These are phyloP conservation scores for Calonectria naviculata DNA, from an alignment of 2,329 filamentous ascomycete genomes.

Conservation along the genomic window DNA sequence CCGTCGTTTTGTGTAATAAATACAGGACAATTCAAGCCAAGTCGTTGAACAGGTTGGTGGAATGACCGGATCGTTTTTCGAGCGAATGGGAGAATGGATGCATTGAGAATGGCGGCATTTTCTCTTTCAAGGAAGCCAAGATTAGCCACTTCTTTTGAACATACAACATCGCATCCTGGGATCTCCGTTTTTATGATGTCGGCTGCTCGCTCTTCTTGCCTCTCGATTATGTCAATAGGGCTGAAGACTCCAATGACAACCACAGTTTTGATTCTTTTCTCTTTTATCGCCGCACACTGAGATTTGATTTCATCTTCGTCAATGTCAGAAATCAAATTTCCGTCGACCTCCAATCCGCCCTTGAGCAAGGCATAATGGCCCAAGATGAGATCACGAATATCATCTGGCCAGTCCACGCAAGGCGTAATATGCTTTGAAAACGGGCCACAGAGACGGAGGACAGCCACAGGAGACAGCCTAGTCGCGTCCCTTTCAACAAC, in stretches of 20 bases:
- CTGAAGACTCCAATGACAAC: conserved; percentile 64
- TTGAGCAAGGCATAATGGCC: conserved; percentile 57
- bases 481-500: conserved; percentile 64
- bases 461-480: conserved; percentile 61
- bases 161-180: conserved; percentile 57
- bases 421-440: conserved; percentile 63
- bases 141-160: conserved; percentile 63
- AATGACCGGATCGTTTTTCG: conserved; percentile 67
- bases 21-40: conserved; percentile 64
- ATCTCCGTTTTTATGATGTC: conserved; percentile 54
- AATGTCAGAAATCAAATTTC: conserved; percentile 56
- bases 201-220: conserved; percentile 61
- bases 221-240: conserved; percentile 60
- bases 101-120: conserved; percentile 74
- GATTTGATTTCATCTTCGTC: conserved; percentile 53
- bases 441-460: conserved; percentile 64
- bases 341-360: conserved; percentile 65
- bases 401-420: conserved; percentile 64
- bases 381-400: conserved; percentile 59
- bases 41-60: conserved; percentile 58
- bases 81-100: conserved; percentile 69
- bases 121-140: conserved; percentile 70
- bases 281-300: conserved; percentile 52
- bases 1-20: conserved; percentile 75
- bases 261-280: conserved; percentile 57